Evolutionary conservation across 352 stramenopile genomes (phyloP).

Genomic region (Globisporangium canariense): DNA sequence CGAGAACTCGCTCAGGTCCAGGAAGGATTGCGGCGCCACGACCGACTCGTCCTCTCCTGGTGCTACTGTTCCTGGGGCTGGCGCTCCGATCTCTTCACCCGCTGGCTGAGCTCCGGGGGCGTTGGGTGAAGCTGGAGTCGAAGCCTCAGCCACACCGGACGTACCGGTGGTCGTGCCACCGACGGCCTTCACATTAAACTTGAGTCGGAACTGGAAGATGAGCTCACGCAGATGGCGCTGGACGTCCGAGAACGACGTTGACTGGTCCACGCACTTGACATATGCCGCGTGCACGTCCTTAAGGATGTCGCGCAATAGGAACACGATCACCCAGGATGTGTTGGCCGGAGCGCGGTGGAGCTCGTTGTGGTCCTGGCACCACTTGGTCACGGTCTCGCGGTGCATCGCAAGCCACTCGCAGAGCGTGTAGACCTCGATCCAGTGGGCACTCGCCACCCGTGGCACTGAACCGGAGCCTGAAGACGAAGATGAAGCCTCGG

Average conservation of each 20-base stretch:
- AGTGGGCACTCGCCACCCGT: conserved; percentile 24
- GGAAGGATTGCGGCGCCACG: conserved; percentile 11
- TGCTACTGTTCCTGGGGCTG: background rate
- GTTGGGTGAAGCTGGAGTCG: background rate
- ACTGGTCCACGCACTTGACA: conserved; percentile 28
- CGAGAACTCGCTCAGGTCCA: conserved; percentile 37
- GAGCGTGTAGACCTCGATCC: conserved; percentile 33
- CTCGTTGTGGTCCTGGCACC: conserved; percentile 29
- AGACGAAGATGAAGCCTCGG: background rate
- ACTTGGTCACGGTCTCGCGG: conserved; percentile 41
- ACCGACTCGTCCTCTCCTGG: conserved; percentile 2
- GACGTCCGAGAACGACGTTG: conserved; percentile 31
- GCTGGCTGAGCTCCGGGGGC: background rate
- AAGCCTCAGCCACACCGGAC: background rate
- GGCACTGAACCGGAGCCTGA: background rate
- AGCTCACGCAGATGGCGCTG: conserved; percentile 44
- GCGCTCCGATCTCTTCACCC: background rate
- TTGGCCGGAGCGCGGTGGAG: conserved; percentile 18
- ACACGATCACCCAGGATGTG: conserved; percentile 43
- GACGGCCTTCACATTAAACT: conserved; percentile 45
- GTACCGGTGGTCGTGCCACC: background rate
- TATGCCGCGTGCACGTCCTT: conserved; percentile 39
- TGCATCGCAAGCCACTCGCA: conserved; percentile 48
- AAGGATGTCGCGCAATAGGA: conserved; percentile 42
- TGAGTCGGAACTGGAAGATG: conserved; percentile 44